Base-by-base conservation (phyloP, 305 asterid species). In the Fraxinus baroniana region DNA sequence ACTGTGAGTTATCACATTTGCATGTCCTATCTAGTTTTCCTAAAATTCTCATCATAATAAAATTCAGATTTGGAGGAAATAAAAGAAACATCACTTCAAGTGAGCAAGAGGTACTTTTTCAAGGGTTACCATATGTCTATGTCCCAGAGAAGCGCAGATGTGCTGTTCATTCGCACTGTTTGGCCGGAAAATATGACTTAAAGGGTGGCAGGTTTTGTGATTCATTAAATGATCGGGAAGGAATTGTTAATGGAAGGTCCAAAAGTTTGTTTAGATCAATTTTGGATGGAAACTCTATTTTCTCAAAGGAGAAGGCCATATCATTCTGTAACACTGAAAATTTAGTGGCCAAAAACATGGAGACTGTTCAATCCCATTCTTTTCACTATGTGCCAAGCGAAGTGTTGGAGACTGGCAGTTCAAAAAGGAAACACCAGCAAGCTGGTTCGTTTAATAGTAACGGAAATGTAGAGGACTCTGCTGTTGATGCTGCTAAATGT, bases 341-440 rank as follows among this genome's bases (percentile, higher is more conserved):
- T 82, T 62, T 82, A 76, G 36, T 74, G 83, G 60, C 70, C 13
- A 79, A 84, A 68, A 77, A 83, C 80, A 73, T 77, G 55, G 85
- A 84, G 81, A 85, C 84, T 37, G 82, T 83, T 82, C 87, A 89
- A 82, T 86, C 85, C 62, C 86, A 78, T 83, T 85, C 88, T 81
- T 89, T 84, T 83, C 86, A 87, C 81, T 89, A 90, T 88, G 97
- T 89, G 86, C 93, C 97, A 9, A 85, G 87, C 70, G 88, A 85
- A 66, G 78, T 76, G 84, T 79, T 72, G 20, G 83, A 52, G 79
- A 84, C 83, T 55, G 82, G 88, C 77, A 78, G 77, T 79, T 80
- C 79, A 33, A 77, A 85, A 80, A 75, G 86, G 81, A 85, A 81
- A 80, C 87, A 86, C 76, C 87, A 83, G 55, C 76, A 78, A 80